Evolutionary conservation across 306 rosid species (phyloP), one percentile per base, ranked within the genome.

Genomic region (Glycine tomentella): DNA sequence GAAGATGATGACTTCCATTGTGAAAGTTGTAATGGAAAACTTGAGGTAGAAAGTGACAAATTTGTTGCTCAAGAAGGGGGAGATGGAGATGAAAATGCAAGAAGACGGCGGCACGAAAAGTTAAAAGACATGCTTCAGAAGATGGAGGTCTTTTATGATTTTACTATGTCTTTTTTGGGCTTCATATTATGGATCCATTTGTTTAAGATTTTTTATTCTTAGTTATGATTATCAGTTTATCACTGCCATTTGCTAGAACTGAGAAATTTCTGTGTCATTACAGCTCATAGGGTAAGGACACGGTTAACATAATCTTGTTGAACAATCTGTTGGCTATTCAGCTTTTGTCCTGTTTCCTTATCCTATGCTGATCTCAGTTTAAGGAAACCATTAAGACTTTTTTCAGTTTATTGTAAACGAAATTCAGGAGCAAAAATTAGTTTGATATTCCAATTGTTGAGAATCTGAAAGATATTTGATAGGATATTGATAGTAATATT

Each of bases 11-110:
- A 87, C 80, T 93, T 95, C 81, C 98, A 95, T 67, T 95, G 99
- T 66, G 99, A 93, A 87, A 90, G 86, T 69, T 95, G 99, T 80
- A 88, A 95, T 52, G 97, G 97, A n/a, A 92, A 84, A 81, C 90
- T 93, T 72, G 99, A 93, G 82, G 88, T 94, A 72, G 99, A 93
- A 90, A 91, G 90, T 85, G 99, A 95, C 84, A 95, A 94, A 86
- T 72, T 94, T 78, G 97, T 89, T 70, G 89, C 89, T 58, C 97
- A 90, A 89, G 97, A 92, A 80, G 97, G 81, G 70, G 99, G 89
- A 62, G 98, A 95, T 80, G 95, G 91, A 59, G 99, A 94, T 75
- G 97, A 90, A 55, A 94, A 94, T 76, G 98, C 92, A 36, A 90
- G 98, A 74, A 82, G 91, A 83, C 86, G 94, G 6, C 87, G 97